Base-by-base conservation (phyloP, 176 grass and related monocot genomes). In the Oryza rufipogon region DNA sequence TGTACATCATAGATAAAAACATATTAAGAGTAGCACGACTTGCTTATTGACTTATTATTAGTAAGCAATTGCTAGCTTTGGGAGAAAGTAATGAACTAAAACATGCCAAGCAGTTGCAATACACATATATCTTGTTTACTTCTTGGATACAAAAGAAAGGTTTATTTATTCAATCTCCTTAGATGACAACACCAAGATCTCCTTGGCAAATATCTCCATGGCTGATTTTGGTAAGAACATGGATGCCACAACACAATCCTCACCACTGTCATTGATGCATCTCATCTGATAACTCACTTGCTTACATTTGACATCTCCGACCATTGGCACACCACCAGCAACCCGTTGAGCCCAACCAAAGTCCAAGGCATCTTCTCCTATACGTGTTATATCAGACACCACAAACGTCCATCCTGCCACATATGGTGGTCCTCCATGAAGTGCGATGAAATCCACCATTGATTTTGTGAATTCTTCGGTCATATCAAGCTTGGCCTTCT, bases 231-330 rank as follows among this genome's bases (percentile, higher is more conserved):
- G 75, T n/a, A 77, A 16, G 19, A 64, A 77, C 75, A 77, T 77
- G 54, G 75, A 77, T 2, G 52, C 75, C 33, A 39, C 75, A 38
- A 77, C 75, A 4, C 20, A 63, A 34, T 77, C 75, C 5, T 77
- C 75, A 9, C 33, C 75, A 7, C 13, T 36, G 2, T 3, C 54
- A 2, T 63, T 42, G 32, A 32, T 63, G 75, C 75, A 77, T n/a
- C 34, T 61, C 54, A 64, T 64, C 54, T 41, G 75, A 34, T 41
- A 77, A 33, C 33, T 77, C 20, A 15, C 19, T 0, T 63, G 11
- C 75, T 41, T 77, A 36, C 11, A 65, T 44, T 16, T 20, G 66
- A 14, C 5, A 15, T 77, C 52, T 20, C 74, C 74, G 33, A 23
- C 33, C 4, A 77, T 64, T 3, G 54, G 75, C 5, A 64, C 20